phyloP scores from a whole-genome alignment of 2,329 filamentous ascomycete species.

The Xylaria sp. region DNA sequence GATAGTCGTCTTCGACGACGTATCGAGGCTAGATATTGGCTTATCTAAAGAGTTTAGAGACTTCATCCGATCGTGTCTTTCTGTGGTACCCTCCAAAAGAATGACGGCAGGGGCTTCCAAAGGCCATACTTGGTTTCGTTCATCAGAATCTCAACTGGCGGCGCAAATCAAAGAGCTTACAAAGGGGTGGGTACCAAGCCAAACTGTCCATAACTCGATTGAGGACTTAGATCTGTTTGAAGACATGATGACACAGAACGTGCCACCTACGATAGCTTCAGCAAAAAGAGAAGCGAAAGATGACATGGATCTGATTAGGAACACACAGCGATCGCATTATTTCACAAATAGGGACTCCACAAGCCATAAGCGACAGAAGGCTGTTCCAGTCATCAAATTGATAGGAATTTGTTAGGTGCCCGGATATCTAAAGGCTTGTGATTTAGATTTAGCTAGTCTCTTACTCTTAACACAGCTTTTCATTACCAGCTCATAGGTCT shows the following conservation, averaged over 20 bases:
- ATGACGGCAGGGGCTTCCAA: constrained; percentile 51
- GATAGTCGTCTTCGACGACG: constrained; percentile 15
- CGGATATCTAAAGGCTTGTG: background rate
- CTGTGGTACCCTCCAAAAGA: constrained; percentile 47
- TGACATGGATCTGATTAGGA: background rate
- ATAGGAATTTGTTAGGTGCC: background rate
- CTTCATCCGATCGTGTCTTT: constrained; percentile 53
- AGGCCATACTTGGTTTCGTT: constrained; percentile 53
- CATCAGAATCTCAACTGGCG: constrained; percentile 6
- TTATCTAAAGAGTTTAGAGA: constrained; percentile 41
- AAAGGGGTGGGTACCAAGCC: constrained; percentile 38
- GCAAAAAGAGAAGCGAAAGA: constrained; percentile 4
- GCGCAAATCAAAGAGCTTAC: constrained; percentile 22
- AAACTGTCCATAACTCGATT: constrained; percentile 40
- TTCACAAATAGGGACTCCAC: constrained; percentile 1
- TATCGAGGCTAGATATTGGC: constrained; percentile 6
- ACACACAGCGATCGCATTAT: constrained; percentile 11
- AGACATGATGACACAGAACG: background rate
- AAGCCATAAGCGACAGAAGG: constrained; percentile 3
- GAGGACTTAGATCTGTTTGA: constrained; percentile 40
- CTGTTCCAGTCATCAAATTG: constrained; percentile 6
- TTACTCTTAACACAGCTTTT: background rate
- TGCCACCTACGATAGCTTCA: background rate
- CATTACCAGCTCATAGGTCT: background rate
- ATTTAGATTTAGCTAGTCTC: background rate